These are phyloP conservation scores for Haematococcus lacustris DNA, from an alignment of 139 green algal genomes.

Conservation along the genomic window DNA sequence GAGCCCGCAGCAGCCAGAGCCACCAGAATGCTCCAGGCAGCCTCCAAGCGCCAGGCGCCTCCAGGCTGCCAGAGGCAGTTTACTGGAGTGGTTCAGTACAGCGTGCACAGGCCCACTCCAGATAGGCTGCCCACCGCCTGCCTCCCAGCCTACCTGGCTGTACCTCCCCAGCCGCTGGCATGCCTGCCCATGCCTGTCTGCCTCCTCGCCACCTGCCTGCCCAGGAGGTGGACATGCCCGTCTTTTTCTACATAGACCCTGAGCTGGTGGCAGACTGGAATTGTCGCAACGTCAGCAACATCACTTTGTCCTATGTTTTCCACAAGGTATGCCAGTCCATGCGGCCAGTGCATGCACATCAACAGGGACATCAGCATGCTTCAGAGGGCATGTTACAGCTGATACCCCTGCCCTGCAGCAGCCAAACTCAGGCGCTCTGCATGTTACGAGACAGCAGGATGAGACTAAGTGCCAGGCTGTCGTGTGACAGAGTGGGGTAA, in stretches of 20 bases:
- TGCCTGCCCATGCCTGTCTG: no score
- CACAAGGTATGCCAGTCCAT: constrained; percentile 35
- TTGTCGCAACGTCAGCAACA: constrained; percentile 74
- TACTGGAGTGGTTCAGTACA: no score
- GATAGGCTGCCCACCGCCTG: no score
- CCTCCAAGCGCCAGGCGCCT: no score
- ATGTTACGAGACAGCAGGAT: background rate
- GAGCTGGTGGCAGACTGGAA: constrained; percentile 86
- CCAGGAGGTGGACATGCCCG: constrained; percentile 93
- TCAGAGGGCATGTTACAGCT: background rate
- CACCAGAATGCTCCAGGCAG: no score
- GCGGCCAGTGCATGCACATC: background rate
- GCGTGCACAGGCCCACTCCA: no score
- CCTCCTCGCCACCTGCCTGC: background rate
- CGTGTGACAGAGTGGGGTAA: background rate
- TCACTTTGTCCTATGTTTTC: constrained; percentile 96
- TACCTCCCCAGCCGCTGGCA: no score
- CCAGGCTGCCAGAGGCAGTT: no score
- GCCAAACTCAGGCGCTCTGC: background rate
- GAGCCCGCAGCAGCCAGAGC: no score
- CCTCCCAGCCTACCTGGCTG: no score
- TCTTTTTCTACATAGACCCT: constrained; percentile 99
- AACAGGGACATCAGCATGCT: background rate
- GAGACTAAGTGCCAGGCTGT: background rate
- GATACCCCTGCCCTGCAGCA: background rate